Evolutionary conservation across 2,329 filamentous ascomycete species (phyloP).

Genomic region (Aspergillus sp.): DNA sequence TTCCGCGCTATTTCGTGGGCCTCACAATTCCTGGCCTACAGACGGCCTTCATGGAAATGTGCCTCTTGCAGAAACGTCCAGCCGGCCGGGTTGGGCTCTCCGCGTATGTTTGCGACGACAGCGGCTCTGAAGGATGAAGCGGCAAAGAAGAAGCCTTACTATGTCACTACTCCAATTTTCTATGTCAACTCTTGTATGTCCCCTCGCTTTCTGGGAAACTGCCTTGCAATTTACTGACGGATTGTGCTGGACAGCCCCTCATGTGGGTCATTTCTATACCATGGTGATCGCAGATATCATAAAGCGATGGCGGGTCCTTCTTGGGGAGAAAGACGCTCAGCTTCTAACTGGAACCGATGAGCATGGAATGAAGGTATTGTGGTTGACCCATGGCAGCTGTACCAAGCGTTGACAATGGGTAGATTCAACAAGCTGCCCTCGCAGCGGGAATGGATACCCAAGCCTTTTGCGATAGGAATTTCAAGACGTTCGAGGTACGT

Average conservation of each 20-base stretch:
- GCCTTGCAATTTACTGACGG: background rate
- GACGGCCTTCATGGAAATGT: slow-evolving; percentile 24
- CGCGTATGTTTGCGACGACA: slow-evolving; percentile 24
- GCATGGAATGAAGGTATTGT: slow-evolving; percentile 75
- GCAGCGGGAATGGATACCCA: slow-evolving; percentile 66
- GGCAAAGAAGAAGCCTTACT: slow-evolving; percentile 66
- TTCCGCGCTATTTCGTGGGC: slow-evolving; percentile 27
- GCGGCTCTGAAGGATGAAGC: slow-evolving; percentile 9
- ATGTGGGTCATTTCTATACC: slow-evolving; percentile 90
- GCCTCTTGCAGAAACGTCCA: slow-evolving; percentile 19
- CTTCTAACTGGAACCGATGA: slow-evolving; percentile 92
- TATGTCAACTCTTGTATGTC: slow-evolving; percentile 84
- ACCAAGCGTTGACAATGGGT: background rate
- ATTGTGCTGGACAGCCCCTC: slow-evolving; percentile 59
- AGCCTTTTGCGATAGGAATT: slow-evolving; percentile 80
- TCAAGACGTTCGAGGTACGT: slow-evolving; percentile 63
- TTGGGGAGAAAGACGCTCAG: slow-evolving; percentile 59
- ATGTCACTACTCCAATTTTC: slow-evolving; percentile 94
- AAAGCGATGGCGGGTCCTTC: slow-evolving; percentile 81
- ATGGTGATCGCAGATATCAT: slow-evolving; percentile 86
- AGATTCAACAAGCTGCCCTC: slow-evolving; percentile 76
- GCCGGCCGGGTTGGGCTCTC: slow-evolving; percentile 11
- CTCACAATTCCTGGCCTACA: slow-evolving; percentile 17
- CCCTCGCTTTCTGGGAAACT: background rate
- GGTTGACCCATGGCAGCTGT: background rate